Conservation (phyloP, 257 asterid genomes). For the Thymus quinquecostatus region DNA sequence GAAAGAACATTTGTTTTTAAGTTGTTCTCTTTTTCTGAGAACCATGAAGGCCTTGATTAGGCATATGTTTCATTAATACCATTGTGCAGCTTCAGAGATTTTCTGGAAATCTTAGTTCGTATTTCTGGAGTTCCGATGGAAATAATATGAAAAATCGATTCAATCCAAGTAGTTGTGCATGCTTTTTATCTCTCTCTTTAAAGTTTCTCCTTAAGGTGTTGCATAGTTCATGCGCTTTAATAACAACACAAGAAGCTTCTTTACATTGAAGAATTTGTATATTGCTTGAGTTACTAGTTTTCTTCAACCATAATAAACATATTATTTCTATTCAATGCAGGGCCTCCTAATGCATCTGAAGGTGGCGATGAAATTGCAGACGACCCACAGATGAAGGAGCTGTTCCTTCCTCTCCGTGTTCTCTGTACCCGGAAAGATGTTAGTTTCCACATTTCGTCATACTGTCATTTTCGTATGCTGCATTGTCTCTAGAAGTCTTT, state of each 20-base stretch:
- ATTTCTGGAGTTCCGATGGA: not conserved
- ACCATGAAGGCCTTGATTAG: not conserved
- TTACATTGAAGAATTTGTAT: not conserved
- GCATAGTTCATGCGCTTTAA: not conserved
- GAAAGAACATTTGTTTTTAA: no score
- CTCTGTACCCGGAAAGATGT: conserved; percentile 79
- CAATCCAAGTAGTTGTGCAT: not conserved
- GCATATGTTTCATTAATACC: no score
- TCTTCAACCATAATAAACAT: not conserved
- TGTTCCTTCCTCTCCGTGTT: conserved; percentile 82
- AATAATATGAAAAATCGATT: no score
- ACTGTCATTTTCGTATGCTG: not conserved
- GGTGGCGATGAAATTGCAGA: conserved; percentile 39
- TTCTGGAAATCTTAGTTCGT: not conserved
- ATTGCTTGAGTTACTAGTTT: not conserved
- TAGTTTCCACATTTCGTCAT: conserved; percentile 30
- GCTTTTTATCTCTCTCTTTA: not conserved
- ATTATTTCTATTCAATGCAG: conserved; percentile 36
- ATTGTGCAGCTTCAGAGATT: no score
- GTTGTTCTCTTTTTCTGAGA: not conserved
- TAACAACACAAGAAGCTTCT: not conserved
- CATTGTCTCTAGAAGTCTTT: not conserved
- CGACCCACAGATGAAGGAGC: conserved; percentile 55
- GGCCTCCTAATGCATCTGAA: conserved; percentile 48
- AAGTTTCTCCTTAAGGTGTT: not conserved